Evolutionary conservation across 163 green algal species (phyloP).

Genomic region (Chlorella variabilis): DNA sequence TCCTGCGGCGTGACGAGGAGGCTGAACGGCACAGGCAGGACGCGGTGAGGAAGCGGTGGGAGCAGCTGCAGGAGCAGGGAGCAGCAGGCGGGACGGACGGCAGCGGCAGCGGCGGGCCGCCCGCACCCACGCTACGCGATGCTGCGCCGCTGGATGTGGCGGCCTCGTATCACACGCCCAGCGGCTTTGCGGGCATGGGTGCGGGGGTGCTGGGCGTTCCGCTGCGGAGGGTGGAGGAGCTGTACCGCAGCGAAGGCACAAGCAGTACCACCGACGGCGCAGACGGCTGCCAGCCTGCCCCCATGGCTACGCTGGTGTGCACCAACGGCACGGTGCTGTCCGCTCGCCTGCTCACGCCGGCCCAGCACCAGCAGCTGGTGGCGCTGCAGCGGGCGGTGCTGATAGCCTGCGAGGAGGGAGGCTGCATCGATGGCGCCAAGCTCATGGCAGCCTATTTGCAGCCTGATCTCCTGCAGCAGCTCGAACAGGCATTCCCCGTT

Average conservation of each 20-base stretch:
- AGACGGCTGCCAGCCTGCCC: not conserved
- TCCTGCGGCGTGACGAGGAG: constrained; percentile 3
- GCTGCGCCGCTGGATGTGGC: not conserved
- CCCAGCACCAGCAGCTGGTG: not conserved
- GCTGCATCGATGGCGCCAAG: not conserved
- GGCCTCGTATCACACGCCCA: not conserved
- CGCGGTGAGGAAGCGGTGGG: not conserved
- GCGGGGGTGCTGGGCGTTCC: constrained; percentile 5
- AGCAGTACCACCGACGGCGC: not conserved
- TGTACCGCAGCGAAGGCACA: not conserved
- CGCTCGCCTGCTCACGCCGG: not conserved
- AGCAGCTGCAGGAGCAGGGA: not conserved
- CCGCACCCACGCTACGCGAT: not conserved
- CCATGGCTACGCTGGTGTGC: constrained; percentile 3
- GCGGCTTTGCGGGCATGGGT: not conserved
- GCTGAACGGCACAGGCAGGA: constrained; percentile 2
- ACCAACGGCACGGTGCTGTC: constrained; percentile 1
- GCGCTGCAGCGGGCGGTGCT: constrained; percentile 3
- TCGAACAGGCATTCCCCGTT: not conserved
- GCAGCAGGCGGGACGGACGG: not conserved
- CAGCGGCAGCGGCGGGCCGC: not conserved
- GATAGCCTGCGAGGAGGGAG: not conserved
- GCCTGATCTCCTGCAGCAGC: not conserved
- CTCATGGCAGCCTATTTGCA: not conserved
- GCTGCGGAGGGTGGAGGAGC: not conserved